These are phyloP conservation scores for Cercospora sojina DNA, from an alignment of 2,329 filamentous ascomycete species.

Conservation along the genomic window DNA sequence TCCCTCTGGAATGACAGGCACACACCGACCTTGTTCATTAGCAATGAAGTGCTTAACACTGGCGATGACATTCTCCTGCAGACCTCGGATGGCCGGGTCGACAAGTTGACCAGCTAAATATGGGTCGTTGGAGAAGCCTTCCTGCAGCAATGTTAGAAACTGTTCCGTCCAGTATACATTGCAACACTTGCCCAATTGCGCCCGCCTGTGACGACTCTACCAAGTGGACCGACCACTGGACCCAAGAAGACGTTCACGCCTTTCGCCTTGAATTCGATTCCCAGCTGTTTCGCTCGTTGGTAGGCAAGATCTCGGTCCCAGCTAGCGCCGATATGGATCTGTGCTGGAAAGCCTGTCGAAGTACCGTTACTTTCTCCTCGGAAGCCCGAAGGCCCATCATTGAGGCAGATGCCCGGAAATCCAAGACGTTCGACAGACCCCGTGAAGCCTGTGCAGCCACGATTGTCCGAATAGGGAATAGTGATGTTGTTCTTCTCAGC, in stretches of 20 bases:
- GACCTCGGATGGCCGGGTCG: slow-evolving; percentile 27
- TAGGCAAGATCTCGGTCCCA: slow-evolving; percentile 41
- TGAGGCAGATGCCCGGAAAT: slow-evolving; percentile 44
- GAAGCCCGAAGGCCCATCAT: slow-evolving; percentile 42
- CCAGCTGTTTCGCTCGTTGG: slow-evolving; percentile 37
- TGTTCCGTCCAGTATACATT: slow-evolving; percentile 10
- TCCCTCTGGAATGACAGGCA: neutral
- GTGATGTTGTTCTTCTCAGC: slow-evolving; percentile 45
- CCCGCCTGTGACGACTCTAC: slow-evolving; percentile 34
- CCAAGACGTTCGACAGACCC: slow-evolving; percentile 40
- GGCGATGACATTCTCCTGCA: slow-evolving; percentile 42
- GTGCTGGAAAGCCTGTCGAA: slow-evolving; percentile 42
- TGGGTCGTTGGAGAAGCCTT: slow-evolving; percentile 64
- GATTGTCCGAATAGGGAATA: slow-evolving; percentile 24
- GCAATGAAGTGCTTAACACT: slow-evolving; percentile 34
- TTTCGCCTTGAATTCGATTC: slow-evolving; percentile 35
- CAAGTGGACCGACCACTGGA: slow-evolving; percentile 35
- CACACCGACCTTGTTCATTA: slow-evolving; percentile 29
- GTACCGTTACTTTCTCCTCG: slow-evolving; percentile 55
- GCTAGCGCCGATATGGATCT: slow-evolving; percentile 39
- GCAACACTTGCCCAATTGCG: slow-evolving; percentile 35
- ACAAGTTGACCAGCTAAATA: slow-evolving; percentile 33
- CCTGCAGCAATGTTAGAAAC: slow-evolving; percentile 5
- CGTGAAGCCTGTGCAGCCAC: slow-evolving; percentile 56
- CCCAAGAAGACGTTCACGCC: slow-evolving; percentile 36